Evolutionary conservation across 2,329 filamentous ascomycete species (phyloP), one percentile per base, ranked within the genome.

Genomic region (Talaromyces sp.): DNA sequence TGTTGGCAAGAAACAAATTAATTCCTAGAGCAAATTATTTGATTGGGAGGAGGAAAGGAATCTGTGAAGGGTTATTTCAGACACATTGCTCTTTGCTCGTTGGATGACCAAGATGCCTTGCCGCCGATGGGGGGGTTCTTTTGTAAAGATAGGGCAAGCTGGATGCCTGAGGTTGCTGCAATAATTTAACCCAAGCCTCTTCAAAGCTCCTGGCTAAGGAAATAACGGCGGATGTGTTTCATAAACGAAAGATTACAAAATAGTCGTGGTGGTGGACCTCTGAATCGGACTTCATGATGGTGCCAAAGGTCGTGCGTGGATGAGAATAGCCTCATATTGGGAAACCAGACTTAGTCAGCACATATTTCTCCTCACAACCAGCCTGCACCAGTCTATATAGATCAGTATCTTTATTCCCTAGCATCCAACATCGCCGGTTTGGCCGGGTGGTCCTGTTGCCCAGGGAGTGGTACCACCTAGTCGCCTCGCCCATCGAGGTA

Each of bases 41-140:
- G 59, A 36, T 5, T 19, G 22, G 22, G 22, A 7, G 22, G 2
- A 19, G 51, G 56, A 33, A 30, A 73, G 72, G 71, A 72, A 15
- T 63, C 65, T 28, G 73, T 66, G 13, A 75, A 74, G 62, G 65
- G 71, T 55, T 66, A 68, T 9, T 78, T 71, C 60, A 73, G 72
- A 32, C 78, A 80, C 65, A 75, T 82, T 10, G 78, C 77, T 19
- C 78, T 81, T 47, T 82, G 82, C 1, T 81, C 81, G 0, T 69
- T 85, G 4, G 81, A 84, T 60, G 74, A 82, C 22, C 79, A 78
- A 0, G 78, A 80, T 15, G 74, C 70, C 57, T 68, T 84, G 10
- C 78, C 80, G 6, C 82, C 82, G 0, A 84, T 83, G 65, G 82
- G 81, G 0, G 82, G 84, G 64, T 84, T 84, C 71, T 85, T 83